Conservation (phyloP, 768 basidiomycete species). For the Rhizopogon vulgaris region DNA sequence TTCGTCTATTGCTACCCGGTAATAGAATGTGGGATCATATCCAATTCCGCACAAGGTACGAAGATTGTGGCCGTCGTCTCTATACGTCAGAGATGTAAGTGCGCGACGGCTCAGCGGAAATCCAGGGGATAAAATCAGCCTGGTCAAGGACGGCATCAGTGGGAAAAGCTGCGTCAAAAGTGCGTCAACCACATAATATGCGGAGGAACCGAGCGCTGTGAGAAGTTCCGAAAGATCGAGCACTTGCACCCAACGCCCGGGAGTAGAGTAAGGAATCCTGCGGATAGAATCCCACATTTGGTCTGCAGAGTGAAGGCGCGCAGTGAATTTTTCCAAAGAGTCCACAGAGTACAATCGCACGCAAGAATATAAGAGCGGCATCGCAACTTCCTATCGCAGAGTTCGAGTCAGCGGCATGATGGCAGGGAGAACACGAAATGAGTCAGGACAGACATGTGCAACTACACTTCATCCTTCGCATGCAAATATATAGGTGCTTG, state of each 20-base stretch:
- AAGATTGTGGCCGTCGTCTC: constrained; percentile 46
- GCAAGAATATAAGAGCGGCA: constrained; percentile 62
- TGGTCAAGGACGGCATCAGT: constrained; percentile 56
- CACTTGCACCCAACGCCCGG: constrained; percentile 79
- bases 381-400: constrained; percentile 47
- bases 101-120: constrained; percentile 58
- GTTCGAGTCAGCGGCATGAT: constrained; percentile 9
- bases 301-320: constrained; percentile 56
- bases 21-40: constrained; percentile 34
- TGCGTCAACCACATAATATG: constrained; percentile 53
- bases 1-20: constrained; percentile 25
- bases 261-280: constrained; percentile 79
- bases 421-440: constrained; percentile 1
- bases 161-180: constrained; percentile 61
- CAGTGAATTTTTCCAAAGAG: constrained; percentile 51
- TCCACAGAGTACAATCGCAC: constrained; percentile 38
- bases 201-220: constrained; percentile 34
- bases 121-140: constrained; percentile 47
- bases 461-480: constrained; percentile 1
- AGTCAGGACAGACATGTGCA: background rate
- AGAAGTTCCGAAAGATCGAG: constrained; percentile 63
- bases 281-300: constrained; percentile 84
- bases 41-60: constrained; percentile 49
- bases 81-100: constrained; percentile 42
- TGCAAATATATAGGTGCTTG: background rate